Evolutionary conservation across 1,284 basidiomycete genomes (phyloP).

Genomic region (Stereum hirsutum): DNA sequence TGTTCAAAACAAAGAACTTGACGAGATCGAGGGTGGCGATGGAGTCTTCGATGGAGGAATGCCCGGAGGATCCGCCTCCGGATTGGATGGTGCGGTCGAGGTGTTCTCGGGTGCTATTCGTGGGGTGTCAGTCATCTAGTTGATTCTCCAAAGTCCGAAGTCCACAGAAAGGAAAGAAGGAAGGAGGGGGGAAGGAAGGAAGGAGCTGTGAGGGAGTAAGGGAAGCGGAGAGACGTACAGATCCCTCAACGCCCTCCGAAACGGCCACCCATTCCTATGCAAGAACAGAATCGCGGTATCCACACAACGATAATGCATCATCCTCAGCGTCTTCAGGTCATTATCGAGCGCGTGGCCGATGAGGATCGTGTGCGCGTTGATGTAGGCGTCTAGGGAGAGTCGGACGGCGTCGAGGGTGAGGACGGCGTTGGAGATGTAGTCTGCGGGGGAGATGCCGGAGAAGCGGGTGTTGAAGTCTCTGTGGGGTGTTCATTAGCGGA

Average conservation of each 20-base stretch:
- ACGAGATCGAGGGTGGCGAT: conserved; percentile 79
- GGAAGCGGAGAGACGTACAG: too few species aligned
- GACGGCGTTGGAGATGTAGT: conserved; percentile 45
- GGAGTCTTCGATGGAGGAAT: conserved; percentile 82
- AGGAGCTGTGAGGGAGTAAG: too few species aligned
- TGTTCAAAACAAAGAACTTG: conserved; percentile 59
- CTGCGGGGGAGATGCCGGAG: conserved; percentile 70
- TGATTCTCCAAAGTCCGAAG: too few species aligned
- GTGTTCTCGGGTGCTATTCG: conserved; percentile 63
- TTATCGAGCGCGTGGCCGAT: conserved; percentile 87
- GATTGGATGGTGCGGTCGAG: conserved; percentile 72
- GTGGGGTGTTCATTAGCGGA: conserved; percentile 4
- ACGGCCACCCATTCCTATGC: conserved; percentile 72
- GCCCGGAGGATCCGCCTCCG: conserved; percentile 63
- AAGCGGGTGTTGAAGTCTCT: conserved; percentile 90
- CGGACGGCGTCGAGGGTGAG: conserved; percentile 62
- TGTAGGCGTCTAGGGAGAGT: conserved; percentile 54
- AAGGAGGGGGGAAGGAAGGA: too few species aligned
- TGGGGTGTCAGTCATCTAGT: not conserved
- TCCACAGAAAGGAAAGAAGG: not conserved
- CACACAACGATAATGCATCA: conserved; percentile 74
- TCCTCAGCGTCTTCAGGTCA: conserved; percentile 79
- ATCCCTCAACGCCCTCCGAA: conserved; percentile 67
- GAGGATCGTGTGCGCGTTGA: conserved; percentile 73
- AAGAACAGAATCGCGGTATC: conserved; percentile 84